A percentile compares a stretch with the other conserved stretches of the same genome.
phyloP scores from a whole-genome alignment of 345 rosid species.

The Cochlearia excelsa region DNA sequence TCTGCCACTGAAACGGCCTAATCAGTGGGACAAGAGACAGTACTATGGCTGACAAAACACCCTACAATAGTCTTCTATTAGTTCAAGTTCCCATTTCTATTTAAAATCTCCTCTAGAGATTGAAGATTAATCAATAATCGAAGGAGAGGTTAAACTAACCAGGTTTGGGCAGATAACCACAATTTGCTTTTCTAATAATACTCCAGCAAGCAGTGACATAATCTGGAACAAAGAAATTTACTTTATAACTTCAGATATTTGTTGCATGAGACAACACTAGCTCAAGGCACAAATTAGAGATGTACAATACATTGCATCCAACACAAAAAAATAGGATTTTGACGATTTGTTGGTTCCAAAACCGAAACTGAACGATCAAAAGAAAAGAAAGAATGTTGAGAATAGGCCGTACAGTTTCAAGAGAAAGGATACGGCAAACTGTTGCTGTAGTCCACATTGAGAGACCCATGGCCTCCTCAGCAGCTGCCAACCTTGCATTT shows the following conservation, averaged over 20 bases:
- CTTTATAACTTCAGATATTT: slow-evolving; percentile 8
- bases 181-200: slow-evolving; percentile 84
- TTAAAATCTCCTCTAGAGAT: slow-evolving; percentile 1
- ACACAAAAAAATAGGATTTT: background rate
- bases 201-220: slow-evolving; percentile 78
- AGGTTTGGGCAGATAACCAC: slow-evolving; percentile 81
- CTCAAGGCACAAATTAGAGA: slow-evolving; percentile 25
- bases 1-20: slow-evolving; percentile 98
- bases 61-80: slow-evolving; percentile 49
- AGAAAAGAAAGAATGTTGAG: slow-evolving; percentile 21
- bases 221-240: slow-evolving; percentile 48
- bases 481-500: slow-evolving; percentile 65
- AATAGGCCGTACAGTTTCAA: slow-evolving; percentile 71
- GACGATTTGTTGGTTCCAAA: slow-evolving; percentile 7
- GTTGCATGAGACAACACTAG: slow-evolving; percentile 20
- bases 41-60: slow-evolving; percentile 83
- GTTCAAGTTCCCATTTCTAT: slow-evolving; percentile 18
- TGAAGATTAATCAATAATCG: slow-evolving; percentile 10
- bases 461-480: slow-evolving; percentile 88
- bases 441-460: slow-evolving; percentile 97
- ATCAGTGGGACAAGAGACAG: slow-evolving; percentile 85
- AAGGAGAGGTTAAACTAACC: slow-evolving; percentile 47
- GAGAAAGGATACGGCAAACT: slow-evolving; percentile 85
- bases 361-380: slow-evolving; percentile 13
- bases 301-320: slow-evolving; percentile 12